Evolutionary conservation across 2,329 filamentous ascomycete genomes (phyloP).

Genomic region (Verticillium alfalfae): DNA sequence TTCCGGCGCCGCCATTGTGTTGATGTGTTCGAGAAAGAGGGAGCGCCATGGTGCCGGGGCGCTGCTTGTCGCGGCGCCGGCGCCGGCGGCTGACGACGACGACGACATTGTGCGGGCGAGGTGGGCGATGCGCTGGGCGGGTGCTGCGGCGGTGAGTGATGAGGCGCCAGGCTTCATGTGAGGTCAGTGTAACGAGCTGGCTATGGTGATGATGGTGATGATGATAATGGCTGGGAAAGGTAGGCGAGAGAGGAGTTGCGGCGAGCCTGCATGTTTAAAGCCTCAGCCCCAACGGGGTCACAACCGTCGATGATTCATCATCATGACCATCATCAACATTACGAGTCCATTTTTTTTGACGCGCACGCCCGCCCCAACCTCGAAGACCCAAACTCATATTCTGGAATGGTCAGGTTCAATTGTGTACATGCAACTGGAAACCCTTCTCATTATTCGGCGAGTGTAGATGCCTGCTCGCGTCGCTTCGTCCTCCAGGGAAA

Average conservation of each 20-base stretch:
- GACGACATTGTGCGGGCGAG: constrained; percentile 17
- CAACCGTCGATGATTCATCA: not conserved
- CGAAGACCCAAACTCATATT: not conserved
- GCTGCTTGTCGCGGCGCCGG: constrained; percentile 13
- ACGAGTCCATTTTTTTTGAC: not conserved
- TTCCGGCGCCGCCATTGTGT: constrained; percentile 38
- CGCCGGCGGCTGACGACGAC: constrained; percentile 1
- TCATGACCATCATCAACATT: not conserved
- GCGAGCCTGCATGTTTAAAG: not conserved
- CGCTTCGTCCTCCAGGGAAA: not conserved
- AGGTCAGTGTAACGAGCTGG: not conserved
- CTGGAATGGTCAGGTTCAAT: not conserved
- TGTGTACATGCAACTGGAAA: not conserved
- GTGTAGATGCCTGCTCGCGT: not conserved
- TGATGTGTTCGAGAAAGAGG: constrained; percentile 44
- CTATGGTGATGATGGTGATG: not conserved
- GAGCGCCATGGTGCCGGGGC: constrained; percentile 47
- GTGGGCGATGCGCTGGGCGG: constrained; percentile 11
- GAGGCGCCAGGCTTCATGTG: not conserved
- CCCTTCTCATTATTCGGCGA: not conserved
- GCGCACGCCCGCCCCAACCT: not conserved
- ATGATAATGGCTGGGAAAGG: too few species aligned
- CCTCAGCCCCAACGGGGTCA: not conserved
- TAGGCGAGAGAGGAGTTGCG: not conserved
- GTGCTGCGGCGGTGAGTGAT: constrained; percentile 11